Percentiles rank a stretch among this genome's conserved stretches.
phyloP scores from a whole-genome alignment of 441 rosid species.

The Adansonia rubrostipa region DNA sequence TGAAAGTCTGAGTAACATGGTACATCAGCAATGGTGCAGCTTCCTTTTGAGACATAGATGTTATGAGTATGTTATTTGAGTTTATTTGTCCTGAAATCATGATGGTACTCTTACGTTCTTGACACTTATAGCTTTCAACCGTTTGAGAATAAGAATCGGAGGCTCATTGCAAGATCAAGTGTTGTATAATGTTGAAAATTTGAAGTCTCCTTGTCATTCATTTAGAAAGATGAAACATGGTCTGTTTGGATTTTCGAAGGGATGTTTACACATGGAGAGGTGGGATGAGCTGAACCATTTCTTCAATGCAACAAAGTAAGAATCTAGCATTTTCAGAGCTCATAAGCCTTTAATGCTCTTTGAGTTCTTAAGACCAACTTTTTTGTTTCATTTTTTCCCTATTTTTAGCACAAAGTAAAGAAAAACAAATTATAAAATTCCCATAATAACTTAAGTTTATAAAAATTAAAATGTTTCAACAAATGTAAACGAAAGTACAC shows the following conservation, averaged over 20 bases:
- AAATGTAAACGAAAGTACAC: not conserved
- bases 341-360: too few species aligned
- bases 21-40: not conserved
- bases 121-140: slow-evolving; percentile 63
- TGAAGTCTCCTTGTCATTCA: slow-evolving; percentile 73
- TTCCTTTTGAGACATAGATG: not conserved
- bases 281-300: slow-evolving; percentile 87
- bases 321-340: slow-evolving; percentile 19
- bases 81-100: not conserved
- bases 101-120: slow-evolving; percentile 1
- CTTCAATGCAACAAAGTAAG: slow-evolving; percentile 68
- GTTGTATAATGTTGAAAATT: slow-evolving; percentile 66
- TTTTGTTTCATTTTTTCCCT: too few species aligned
- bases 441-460: not conserved
- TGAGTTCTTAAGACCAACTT: too few species aligned
- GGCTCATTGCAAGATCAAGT: slow-evolving; percentile 98
- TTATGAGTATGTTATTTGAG: not conserved
- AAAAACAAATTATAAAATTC: not conserved
- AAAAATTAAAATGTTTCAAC: slow-evolving; percentile 2
- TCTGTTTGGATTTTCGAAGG: slow-evolving; percentile 88
- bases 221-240: slow-evolving; percentile 64
- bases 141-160: slow-evolving; percentile 87
- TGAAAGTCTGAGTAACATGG: too few species aligned
- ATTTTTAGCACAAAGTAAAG: too few species aligned
- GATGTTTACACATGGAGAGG: slow-evolving; percentile 86